Evolutionary conservation across 2,329 filamentous ascomycete species (phyloP), one percentile per base, ranked within the genome.

Genomic region (Penicillium sp.): DNA sequence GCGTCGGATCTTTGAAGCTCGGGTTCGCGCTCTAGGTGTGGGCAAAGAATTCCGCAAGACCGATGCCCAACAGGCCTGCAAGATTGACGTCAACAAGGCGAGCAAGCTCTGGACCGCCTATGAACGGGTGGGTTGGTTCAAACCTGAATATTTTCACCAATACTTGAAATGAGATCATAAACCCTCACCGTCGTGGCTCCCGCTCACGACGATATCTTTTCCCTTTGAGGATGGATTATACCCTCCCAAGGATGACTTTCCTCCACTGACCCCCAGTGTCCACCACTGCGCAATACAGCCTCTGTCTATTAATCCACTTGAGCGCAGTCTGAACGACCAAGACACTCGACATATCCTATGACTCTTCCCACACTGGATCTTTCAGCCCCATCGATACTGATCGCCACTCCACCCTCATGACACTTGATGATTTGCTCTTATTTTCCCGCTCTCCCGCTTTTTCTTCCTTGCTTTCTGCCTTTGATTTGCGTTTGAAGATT

Each of bases 81-180:
- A 95, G 79, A 96, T 97, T 60, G 93, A 97, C 67, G 93, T 97
- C 71, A 97, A 97, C 80, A 97, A 97, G 79, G 91, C 92, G 3
- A 95, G 91, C 62, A 93, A 93, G 73, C 81, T 97, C 44, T 96
- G 91, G 90, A 87, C 86, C 36, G 91, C 91, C 5, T 97, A 91
- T 69, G 90, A 96, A 47, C 88, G 86, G 65, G 90, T 94, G 36
- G 89, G 89, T 63, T 96, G 92, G 91, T 86, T 96, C 59, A 81
- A 89, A 40, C 74, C 73, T 9, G 72, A 79, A 43, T 75, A 77
- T 67, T 82, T 84, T 58, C 65, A 72, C 54, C 68, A 79, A 56
- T 78, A 75, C 59, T 62, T 68, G 51, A 64, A 57, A 18, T 18
- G 18, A 18, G 18, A 18, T 50, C 10, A 18, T 43, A 45, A 43